Evolutionary conservation across 805 yeast species (phyloP).

Genomic region (Blastobotrys terrestris): DNA sequence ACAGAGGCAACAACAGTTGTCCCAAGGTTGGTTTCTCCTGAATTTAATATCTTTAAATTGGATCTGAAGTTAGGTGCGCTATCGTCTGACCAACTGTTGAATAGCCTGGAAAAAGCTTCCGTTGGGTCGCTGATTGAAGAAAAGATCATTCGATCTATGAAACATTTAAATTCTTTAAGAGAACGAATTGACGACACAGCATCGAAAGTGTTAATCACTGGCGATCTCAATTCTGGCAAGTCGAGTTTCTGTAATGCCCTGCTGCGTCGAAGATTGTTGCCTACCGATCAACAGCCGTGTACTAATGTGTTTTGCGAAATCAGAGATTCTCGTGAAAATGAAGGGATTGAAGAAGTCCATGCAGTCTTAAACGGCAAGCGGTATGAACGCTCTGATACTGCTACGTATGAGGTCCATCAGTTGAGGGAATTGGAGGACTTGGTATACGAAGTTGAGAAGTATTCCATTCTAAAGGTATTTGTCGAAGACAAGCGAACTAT

Average conservation of each 20-base stretch:
- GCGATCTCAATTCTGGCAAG: constrained; percentile 95
- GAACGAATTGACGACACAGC: constrained; percentile 86
- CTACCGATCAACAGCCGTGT: constrained; percentile 97
- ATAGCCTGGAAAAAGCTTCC: constrained; percentile 59
- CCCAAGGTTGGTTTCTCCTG: constrained; percentile 16
- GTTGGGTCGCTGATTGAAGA: constrained; percentile 63
- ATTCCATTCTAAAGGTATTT: constrained; percentile 70
- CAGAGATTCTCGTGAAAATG: constrained; percentile 71
- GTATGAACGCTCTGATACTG: constrained; percentile 51
- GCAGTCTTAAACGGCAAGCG: constrained; percentile 53
- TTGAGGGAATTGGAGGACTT: constrained; percentile 57
- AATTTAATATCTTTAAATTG: constrained; percentile 54
- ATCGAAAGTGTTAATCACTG: constrained; percentile 92
- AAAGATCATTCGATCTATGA: constrained; percentile 56
- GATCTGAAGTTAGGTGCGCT: constrained; percentile 51
- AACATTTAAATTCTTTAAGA: constrained; percentile 63
- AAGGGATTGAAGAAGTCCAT: constrained; percentile 82
- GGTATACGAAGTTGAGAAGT: constrained; percentile 68
- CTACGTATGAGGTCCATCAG: constrained; percentile 54
- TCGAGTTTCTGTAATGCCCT: constrained; percentile 93
- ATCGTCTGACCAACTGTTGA: constrained; percentile 37
- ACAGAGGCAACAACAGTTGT: constrained; percentile 2
- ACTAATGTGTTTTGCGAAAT: constrained; percentile 96
- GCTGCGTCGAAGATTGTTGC: constrained; percentile 67
- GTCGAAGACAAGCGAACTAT: constrained; percentile 66